Conservation (phyloP, 257 asterid genomes). For the Capsicum pubescens region DNA sequence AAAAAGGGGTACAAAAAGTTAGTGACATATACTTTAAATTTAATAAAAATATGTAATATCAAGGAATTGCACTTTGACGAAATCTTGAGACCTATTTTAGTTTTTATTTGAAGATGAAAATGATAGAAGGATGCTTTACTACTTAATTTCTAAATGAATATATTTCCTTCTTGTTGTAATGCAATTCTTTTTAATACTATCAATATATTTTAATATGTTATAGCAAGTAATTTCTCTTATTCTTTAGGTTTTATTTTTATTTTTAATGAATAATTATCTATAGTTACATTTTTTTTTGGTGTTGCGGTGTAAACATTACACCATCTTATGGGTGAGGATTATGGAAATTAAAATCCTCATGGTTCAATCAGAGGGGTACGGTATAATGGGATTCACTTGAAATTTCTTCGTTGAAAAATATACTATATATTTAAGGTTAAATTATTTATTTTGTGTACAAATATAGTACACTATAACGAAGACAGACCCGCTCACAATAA, state of each 20-base stretch:
- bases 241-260: background rate
- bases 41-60: slow-evolving; percentile 20
- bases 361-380: background rate
- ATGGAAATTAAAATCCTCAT: background rate
- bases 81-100: background rate
- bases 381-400: too few species aligned
- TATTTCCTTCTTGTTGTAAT: background rate
- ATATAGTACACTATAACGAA: too few species aligned
- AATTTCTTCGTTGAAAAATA: too few species aligned
- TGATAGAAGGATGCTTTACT: background rate
- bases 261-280: background rate
- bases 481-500: background rate
- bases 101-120: slow-evolving; percentile 19
- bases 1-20: background rate
- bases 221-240: background rate
- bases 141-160: background rate
- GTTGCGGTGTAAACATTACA: background rate
- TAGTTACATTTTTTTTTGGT: background rate
- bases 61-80: background rate
- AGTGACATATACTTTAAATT: background rate
- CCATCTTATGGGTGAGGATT: background rate
- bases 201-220: background rate
- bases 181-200: background rate
- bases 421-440: too few species aligned
- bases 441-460: too few species aligned